Base-by-base conservation (phyloP, 2,329 filamentous ascomycete species). In the Teratosphaeria zuluensis region DNA sequence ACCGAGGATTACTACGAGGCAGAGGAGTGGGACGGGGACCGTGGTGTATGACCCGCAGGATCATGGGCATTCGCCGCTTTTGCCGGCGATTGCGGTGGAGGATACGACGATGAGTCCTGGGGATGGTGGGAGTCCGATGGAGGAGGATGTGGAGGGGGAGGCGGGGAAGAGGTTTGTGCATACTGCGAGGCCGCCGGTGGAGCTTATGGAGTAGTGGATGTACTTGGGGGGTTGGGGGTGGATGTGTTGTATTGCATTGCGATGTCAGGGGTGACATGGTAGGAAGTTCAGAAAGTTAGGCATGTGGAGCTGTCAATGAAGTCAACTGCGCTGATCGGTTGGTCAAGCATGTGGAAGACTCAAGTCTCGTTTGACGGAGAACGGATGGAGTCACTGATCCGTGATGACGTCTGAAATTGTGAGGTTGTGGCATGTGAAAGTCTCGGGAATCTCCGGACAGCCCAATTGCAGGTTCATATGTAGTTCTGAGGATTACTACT, bases 81-180 rank as follows among this genome's bases (percentile, higher is more conserved):
- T 87, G 46, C 84, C 84, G 1, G 82, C 82, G 1, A 85, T 87
- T 42, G 81, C 83, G 66, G 82, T 87, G 1, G 83, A 85, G 69
- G 83, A 86, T 70, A 84, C 80, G 12, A 82, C 76, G 2, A 73
- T 71, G 33, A 74, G 69, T 31, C 75, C 77, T 2, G 76, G 73
- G n/a, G 71, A 73, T n/a, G 65, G 78, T n/a, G 65, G 78, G 59
- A 77, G 75, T 42, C 80, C 81, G 32, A 73, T 77, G 59, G 79
- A 80, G 55, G 72, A 69, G 56, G 73, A 77, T 59, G 79, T n/a
- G n/a, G n/a, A 80, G 54, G 72, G 70, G 11, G 69, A 74, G 63
- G 33, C 7, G 24, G 33, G 16, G 31, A 77, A 75, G 69, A 75
- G 76, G 59, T 73, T 79, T 56, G 70, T 74, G 14, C 80, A 81